A percentile compares a stretch with the other conserved stretches of the same genome.
Evolutionary conservation across 139 green algal species (phyloP).

Genomic region (Zygnema circumcarinatum): DNA sequence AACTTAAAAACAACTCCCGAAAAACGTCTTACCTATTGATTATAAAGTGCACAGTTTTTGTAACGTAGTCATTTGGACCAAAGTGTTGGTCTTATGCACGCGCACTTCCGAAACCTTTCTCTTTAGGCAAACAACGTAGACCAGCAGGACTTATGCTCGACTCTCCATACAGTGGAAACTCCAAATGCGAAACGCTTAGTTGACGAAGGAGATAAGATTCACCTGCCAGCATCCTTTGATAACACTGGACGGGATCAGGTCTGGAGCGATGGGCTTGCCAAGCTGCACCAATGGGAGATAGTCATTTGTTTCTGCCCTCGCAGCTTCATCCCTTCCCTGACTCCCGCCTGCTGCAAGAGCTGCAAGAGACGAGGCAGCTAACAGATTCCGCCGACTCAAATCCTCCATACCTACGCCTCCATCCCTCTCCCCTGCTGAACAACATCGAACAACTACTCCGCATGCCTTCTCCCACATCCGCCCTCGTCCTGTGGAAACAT

Average conservation of each 20-base stretch:
- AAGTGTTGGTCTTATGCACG: no score
- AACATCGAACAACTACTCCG: no score
- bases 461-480: no score
- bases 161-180: no score
- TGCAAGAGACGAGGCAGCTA: background rate
- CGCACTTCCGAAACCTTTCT: background rate
- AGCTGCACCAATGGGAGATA: background rate
- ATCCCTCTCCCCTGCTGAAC: constrained; percentile 25
- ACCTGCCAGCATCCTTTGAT: constrained; percentile 36
- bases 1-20: constrained; percentile 3
- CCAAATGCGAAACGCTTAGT: background rate
- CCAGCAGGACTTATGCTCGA: background rate
- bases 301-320: constrained; percentile 4
- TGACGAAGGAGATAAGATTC: background rate
- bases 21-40: background rate
- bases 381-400: constrained; percentile 6
- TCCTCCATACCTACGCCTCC: constrained; percentile 2
- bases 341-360: background rate
- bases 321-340: background rate
- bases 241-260: constrained; percentile 17
- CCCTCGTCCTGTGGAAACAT: no score
- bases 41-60: background rate
- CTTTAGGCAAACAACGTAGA: background rate
- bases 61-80: background rate
- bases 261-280: background rate